Evolutionary conservation across 208 protist species (phyloP).

Genomic region (Porcisia hertigi): DNA sequence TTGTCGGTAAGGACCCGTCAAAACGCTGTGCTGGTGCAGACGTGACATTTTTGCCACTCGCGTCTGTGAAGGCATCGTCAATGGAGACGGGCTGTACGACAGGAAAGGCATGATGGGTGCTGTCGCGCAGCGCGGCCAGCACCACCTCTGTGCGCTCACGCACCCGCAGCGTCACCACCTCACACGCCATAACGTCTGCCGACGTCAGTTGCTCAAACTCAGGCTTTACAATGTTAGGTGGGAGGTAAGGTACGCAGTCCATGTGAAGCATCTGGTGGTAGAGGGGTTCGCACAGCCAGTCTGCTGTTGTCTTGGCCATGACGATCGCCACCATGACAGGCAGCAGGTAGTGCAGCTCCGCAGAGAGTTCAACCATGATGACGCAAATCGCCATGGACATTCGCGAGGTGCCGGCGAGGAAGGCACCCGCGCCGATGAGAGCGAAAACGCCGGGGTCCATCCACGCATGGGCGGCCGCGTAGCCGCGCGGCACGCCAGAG

Average conservation of each 20-base stretch:
- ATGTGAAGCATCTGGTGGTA: conserved; percentile 93
- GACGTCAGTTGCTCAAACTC: conserved; percentile 90
- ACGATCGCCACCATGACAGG: conserved; percentile 95
- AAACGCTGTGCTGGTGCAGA: neutral
- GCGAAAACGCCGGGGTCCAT: conserved; percentile 93
- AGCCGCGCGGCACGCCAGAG: conserved; percentile 42
- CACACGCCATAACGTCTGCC: conserved; percentile 89
- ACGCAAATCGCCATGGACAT: conserved; percentile 94
- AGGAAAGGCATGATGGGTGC: conserved; percentile 93
- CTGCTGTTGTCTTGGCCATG: conserved; percentile 89
- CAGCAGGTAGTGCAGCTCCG: conserved; percentile 92
- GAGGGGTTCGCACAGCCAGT: conserved; percentile 87
- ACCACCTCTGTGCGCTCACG: conserved; percentile 78
- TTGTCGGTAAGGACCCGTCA: neutral
- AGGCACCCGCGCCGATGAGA: conserved; percentile 91
- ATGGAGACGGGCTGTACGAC: conserved; percentile 53
- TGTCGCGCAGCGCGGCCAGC: conserved; percentile 60
- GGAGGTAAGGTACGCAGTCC: conserved; percentile 88
- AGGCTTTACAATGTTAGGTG: conserved; percentile 49
- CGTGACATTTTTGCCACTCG: neutral
- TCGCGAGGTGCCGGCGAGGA: conserved; percentile 91
- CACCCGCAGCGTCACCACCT: conserved; percentile 71
- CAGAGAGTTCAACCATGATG: conserved; percentile 94
- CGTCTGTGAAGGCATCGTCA: neutral
- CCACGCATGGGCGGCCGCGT: conserved; percentile 60